Evolutionary conservation across 2,329 filamentous ascomycete species (phyloP).

Genomic region (Sclerotinia subarctica): DNA sequence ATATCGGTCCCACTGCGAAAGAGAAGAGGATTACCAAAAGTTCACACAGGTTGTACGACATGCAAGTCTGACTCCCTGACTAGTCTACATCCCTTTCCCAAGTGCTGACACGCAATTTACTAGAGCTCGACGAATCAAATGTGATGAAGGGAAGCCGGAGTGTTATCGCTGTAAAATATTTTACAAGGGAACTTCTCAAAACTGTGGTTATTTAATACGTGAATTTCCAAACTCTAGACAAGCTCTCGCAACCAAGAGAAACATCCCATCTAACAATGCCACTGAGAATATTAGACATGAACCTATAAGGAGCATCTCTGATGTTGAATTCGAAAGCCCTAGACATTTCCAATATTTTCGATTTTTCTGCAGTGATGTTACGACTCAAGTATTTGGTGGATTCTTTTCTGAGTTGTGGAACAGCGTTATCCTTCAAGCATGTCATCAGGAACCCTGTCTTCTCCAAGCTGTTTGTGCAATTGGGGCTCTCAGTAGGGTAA

Average conservation of each 20-base stretch:
- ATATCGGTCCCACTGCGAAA: neutral
- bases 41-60: conserved; percentile 13
- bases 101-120: neutral
- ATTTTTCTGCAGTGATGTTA: conserved; percentile 18
- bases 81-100: neutral
- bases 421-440: conserved; percentile 10
- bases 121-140: conserved; percentile 17
- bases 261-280: neutral
- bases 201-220: conserved; percentile 15
- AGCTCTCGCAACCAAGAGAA: neutral
- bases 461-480: conserved; percentile 17
- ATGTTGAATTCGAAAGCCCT: conserved; percentile 7
- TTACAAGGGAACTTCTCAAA: conserved; percentile 10
- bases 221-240: neutral
- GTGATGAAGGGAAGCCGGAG: conserved; percentile 14
- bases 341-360: conserved; percentile 12
- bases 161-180: conserved; percentile 17
- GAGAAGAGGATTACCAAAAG: conserved; percentile 14
- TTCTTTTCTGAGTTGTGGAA: conserved; percentile 14
- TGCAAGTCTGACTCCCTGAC: conserved; percentile 16
- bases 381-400: neutral
- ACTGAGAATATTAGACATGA: neutral
- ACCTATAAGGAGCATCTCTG: neutral
- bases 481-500: conserved; percentile 15
- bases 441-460: conserved; percentile 12